phyloP scores from a whole-genome alignment of 2,329 filamentous ascomycete species.

The Aureobasidium zeae region DNA sequence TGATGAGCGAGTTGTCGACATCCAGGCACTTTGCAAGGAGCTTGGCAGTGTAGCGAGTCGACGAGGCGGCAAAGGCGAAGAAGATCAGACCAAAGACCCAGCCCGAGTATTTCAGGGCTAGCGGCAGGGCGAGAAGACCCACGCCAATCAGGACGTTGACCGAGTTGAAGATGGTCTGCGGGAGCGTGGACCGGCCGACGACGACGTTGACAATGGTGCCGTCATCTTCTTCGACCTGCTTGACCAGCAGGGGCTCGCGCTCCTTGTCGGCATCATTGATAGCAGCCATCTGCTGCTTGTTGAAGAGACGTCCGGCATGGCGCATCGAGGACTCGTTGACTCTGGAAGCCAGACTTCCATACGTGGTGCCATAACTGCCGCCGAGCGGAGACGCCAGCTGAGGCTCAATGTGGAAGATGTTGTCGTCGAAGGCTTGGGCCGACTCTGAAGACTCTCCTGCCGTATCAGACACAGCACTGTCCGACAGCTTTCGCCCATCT shows the following conservation, averaged over 20 bases:
- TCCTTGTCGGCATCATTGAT: constrained; percentile 37
- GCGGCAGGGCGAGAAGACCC: constrained; percentile 76
- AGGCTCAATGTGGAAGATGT: constrained; percentile 41
- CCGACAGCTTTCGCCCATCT: constrained; percentile 30
- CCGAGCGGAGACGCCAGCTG: constrained; percentile 58
- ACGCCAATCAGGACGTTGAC: constrained; percentile 90
- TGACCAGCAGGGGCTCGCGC: constrained; percentile 70
- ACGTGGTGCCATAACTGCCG: constrained; percentile 60
- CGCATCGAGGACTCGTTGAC: constrained; percentile 49
- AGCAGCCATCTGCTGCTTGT: constrained; percentile 38
- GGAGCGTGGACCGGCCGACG: constrained; percentile 87
- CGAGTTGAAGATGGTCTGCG: constrained; percentile 93
- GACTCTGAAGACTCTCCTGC: constrained; percentile 21
- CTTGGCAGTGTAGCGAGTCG: constrained; percentile 78
- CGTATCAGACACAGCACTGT: constrained; percentile 28
- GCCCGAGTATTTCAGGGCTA: constrained; percentile 78
- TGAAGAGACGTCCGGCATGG: constrained; percentile 45
- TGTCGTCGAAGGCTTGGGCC: constrained; percentile 29
- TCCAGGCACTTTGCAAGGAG: constrained; percentile 83
- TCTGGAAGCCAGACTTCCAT: constrained; percentile 49
- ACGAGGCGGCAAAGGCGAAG: constrained; percentile 61
- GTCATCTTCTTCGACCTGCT: constrained; percentile 74
- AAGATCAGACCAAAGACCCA: constrained; percentile 77
- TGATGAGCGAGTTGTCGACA: constrained; percentile 74
- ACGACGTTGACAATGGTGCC: constrained; percentile 76